Evolutionary conservation across 176 grass and related monocot species (phyloP).

Genomic region (Carex myosuroides): DNA sequence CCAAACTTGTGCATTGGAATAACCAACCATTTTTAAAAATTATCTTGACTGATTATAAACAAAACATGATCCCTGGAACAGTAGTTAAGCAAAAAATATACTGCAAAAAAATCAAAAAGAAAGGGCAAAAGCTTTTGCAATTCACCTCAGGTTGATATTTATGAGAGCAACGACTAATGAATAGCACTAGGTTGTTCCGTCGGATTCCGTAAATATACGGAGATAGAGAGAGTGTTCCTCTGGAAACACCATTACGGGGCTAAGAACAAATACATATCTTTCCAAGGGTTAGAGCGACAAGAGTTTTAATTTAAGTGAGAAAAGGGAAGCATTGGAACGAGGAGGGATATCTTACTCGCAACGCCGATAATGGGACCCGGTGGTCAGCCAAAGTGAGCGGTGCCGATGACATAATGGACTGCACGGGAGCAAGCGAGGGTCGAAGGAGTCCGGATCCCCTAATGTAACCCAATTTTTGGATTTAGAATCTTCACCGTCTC

Average conservation of each 20-base stretch:
- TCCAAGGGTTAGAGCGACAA: not conserved
- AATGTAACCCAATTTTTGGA: too few relatives aligned
- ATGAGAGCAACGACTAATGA: slow-evolving; percentile 9
- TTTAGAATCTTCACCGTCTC: too few relatives aligned
- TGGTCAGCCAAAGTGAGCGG: not conserved
- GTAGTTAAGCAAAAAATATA: not conserved
- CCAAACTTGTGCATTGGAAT: not conserved
- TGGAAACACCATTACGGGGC: not conserved
- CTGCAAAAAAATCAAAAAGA: not conserved
- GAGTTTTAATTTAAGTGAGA: not conserved
- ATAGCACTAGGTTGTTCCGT: not conserved
- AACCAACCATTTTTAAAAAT: not conserved
- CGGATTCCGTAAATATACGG: not conserved
- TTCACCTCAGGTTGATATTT: slow-evolving; percentile 22
- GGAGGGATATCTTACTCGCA: slow-evolving; percentile 2
- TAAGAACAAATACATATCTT: not conserved
- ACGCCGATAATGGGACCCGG: slow-evolving; percentile 7
- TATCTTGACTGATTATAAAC: not conserved
- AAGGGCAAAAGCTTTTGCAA: not conserved
- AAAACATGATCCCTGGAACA: not conserved
- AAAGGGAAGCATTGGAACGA: not conserved
- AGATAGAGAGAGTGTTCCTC: slow-evolving; percentile 13
- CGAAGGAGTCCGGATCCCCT: not conserved
- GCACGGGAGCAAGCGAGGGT: not conserved
- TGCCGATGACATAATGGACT: slow-evolving; percentile 7